These are phyloP conservation scores for Thoreauomyces humboldtii DNA, from an alignment of 192 early-diverging fungal genomes.

Conservation along the genomic window DNA sequence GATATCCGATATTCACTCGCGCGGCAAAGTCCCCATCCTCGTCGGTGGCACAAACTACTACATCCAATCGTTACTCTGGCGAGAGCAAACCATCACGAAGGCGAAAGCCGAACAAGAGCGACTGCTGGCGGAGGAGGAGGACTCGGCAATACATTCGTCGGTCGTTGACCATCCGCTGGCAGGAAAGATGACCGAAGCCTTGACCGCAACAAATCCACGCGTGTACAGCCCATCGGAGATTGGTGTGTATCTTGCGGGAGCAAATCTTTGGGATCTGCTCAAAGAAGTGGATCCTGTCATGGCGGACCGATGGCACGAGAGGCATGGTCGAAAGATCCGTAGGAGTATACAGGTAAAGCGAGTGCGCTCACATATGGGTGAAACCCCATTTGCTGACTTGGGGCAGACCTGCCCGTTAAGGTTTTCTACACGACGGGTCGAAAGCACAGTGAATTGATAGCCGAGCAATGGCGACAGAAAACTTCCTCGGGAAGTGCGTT, in stretches of 20 bases:
- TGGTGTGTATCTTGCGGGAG: conserved; percentile 10
- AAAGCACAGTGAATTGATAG: conserved; percentile 71
- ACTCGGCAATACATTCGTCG: conserved; percentile 27
- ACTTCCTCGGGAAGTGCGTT: no score
- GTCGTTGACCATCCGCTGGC: conserved; percentile 17
- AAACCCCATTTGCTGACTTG: not conserved
- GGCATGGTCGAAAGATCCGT: conserved; percentile 82
- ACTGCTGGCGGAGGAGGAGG: conserved; percentile 1
- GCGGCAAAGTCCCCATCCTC: conserved; percentile 74
- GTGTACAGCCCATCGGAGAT: conserved; percentile 2
- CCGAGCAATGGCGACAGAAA: conserved; percentile 54
- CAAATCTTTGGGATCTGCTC: conserved; percentile 66
- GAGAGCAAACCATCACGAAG: conserved; percentile 58
- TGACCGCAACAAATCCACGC: conserved; percentile 22
- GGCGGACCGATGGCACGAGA: conserved; percentile 76
- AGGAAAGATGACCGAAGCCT: conserved; percentile 12
- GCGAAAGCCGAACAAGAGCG: not conserved
- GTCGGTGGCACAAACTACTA: conserved; percentile 98
- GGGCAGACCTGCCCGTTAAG: conserved; percentile 28
- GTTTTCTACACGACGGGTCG: conserved; percentile 68
- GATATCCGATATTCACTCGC: conserved; percentile 76
- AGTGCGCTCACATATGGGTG: no score
- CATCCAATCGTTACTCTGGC: conserved; percentile 86
- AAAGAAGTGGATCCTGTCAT: conserved; percentile 75
- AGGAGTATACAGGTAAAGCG: conserved; percentile 82